These are phyloP conservation scores for Opeltia flavorubescens DNA, from an alignment of 495 filamentous ascomycete species.

Conservation along the genomic window DNA sequence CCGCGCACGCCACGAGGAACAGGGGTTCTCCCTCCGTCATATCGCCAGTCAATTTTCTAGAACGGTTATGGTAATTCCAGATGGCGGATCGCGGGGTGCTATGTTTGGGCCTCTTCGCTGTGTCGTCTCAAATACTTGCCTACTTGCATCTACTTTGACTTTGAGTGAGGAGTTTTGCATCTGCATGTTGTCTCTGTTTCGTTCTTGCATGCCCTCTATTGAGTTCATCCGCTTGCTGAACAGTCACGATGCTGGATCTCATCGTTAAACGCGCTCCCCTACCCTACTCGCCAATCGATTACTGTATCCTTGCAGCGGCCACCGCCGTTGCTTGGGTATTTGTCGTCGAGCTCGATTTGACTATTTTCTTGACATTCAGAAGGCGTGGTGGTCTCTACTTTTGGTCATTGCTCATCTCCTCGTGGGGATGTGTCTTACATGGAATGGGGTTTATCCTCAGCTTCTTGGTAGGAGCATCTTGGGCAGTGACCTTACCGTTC, in stretches of 20 bases:
- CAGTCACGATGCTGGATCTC: slow-evolving; percentile 4
- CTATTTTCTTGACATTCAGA: slow-evolving; percentile 33
- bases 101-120: slow-evolving; percentile 1
- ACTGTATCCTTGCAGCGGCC: slow-evolving; percentile 16
- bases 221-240: background rate
- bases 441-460: slow-evolving; percentile 47
- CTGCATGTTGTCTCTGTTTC: background rate
- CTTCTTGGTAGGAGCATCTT: slow-evolving; percentile 30
- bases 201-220: background rate
- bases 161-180: background rate
- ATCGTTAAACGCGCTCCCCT: slow-evolving; percentile 8
- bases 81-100: background rate
- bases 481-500: slow-evolving; percentile 10
- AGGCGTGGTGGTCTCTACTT: slow-evolving; percentile 36
- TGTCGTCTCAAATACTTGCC: background rate
- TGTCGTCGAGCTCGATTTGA: slow-evolving; percentile 17
- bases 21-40: background rate
- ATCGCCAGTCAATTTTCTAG: background rate
- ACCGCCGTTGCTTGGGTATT: slow-evolving; percentile 16
- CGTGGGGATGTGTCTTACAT: slow-evolving; percentile 42
- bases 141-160: background rate
- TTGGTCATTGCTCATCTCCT: slow-evolving; percentile 38
- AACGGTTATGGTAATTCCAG: background rate
- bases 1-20: background rate
- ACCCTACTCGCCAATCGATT: slow-evolving; percentile 10